Percentiles rank a stretch among this genome's conserved stretches.
Conservation (phyloP, 805 yeast species). For the Cyberlindnera subsufficiens region DNA sequence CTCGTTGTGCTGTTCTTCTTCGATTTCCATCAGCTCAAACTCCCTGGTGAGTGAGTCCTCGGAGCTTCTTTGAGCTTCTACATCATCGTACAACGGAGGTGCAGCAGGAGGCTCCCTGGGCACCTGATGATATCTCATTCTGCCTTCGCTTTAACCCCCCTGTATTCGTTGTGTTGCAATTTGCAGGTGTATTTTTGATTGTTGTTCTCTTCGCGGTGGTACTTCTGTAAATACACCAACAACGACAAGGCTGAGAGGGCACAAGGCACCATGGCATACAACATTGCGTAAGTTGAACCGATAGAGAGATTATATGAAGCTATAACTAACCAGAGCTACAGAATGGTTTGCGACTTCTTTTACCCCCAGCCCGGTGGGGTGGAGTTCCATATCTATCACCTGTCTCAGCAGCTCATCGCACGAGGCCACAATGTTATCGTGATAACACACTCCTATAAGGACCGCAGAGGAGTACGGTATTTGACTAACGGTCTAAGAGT, state of each 20-base stretch:
- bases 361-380: constrained; percentile 99
- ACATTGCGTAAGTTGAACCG: constrained; percentile 22
- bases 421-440: constrained; percentile 83
- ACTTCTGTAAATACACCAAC: neutral
- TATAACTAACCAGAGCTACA: constrained; percentile 8
- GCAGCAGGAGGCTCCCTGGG: constrained; percentile 17
- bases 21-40: constrained; percentile 36
- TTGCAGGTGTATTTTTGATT: neutral
- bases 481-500: constrained; percentile 89
- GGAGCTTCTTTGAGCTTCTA: constrained; percentile 1
- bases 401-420: constrained; percentile 74
- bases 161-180: neutral
- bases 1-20: neutral
- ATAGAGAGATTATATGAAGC: too few relatives aligned
- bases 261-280: constrained; percentile 20
- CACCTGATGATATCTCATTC: constrained; percentile 13
- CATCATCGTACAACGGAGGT: constrained; percentile 26
- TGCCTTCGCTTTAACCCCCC: neutral
- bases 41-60: constrained; percentile 16
- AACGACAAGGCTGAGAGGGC: neutral
- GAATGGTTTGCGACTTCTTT: constrained; percentile 94
- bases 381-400: constrained; percentile 89
- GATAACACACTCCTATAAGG: constrained; percentile 83
- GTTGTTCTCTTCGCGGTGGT: neutral
- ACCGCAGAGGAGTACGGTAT: constrained; percentile 75